Conservation (phyloP, 179 eudicot genomes). For the Corrigiola litoralis region DNA sequence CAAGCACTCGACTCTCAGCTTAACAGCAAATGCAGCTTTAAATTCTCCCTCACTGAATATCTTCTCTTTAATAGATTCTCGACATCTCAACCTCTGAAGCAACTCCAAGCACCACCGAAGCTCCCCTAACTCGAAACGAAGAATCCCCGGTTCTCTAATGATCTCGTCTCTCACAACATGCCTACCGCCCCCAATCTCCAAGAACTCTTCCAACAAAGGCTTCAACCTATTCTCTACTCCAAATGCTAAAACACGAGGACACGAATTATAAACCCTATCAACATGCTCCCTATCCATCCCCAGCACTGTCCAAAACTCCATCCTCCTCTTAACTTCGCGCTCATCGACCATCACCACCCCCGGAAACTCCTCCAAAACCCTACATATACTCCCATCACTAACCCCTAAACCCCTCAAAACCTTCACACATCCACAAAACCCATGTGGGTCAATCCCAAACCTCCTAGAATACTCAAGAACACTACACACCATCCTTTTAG, state of each 20-base stretch:
- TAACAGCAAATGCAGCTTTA: constrained; percentile 66
- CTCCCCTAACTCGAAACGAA: constrained; percentile 71
- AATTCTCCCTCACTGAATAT: constrained; percentile 57
- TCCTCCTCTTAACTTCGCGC: constrained; percentile 32
- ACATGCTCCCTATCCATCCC: constrained; percentile 36
- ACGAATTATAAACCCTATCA: constrained; percentile 29
- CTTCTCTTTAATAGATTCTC: constrained; percentile 48
- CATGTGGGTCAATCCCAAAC: constrained; percentile 42
- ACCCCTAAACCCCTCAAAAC: constrained; percentile 61
- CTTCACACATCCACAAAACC: constrained; percentile 35
- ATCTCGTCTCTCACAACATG: constrained; percentile 46
- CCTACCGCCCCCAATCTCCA: constrained; percentile 48
- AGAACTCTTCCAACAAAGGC: constrained; percentile 64
- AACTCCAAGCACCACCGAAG: constrained; percentile 56
- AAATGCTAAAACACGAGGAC: constrained; percentile 50
- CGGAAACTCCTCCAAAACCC: constrained; percentile 63
- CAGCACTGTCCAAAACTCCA: constrained; percentile 40
- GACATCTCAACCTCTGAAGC: constrained; percentile 58
- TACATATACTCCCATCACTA: constrained; percentile 44
- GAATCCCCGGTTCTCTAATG: constrained; percentile 54
- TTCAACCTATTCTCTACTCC: constrained; percentile 57
- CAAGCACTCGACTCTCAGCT: constrained; percentile 63
- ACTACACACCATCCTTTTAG: constrained; percentile 28
- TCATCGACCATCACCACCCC: constrained; percentile 45
- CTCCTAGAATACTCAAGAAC: constrained; percentile 54